Percentiles rank a stretch among this genome's conserved stretches.
phyloP scores from a whole-genome alignment of 345 rosid species.

The Sapria himalayana region DNA sequence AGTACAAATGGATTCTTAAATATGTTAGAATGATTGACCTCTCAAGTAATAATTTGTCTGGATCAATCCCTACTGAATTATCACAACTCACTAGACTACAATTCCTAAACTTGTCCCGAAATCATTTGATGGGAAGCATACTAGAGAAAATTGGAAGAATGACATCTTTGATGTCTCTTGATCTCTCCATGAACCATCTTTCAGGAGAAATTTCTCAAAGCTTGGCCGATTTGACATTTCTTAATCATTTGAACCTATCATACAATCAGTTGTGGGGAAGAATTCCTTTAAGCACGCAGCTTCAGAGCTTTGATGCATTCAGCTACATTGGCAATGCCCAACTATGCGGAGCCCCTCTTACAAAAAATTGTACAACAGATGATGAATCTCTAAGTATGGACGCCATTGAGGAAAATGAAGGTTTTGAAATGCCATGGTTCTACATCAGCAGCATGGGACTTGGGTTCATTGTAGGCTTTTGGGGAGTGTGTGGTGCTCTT shows the following conservation, averaged over 20 bases:
- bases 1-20: not conserved
- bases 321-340: conserved; percentile 11
- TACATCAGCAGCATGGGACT: not conserved
- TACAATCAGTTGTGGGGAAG: conserved; percentile 24
- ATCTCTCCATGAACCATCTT: conserved; percentile 13
- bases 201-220: conserved; percentile 26
- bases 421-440: not conserved
- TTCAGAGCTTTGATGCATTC: conserved; percentile 9
- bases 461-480: no score
- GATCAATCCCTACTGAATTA: conserved; percentile 12
- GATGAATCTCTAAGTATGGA: not conserved
- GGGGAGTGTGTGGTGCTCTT: no score
- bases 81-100: conserved; percentile 10
- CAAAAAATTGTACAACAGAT: conserved; percentile 2
- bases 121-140: conserved; percentile 11
- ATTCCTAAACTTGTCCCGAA: conserved; percentile 15
- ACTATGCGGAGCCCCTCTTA: conserved; percentile 13
- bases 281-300: conserved; percentile 14
- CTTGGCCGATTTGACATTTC: conserved; percentile 16
- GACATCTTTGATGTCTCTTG: conserved; percentile 15
- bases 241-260: conserved; percentile 21
- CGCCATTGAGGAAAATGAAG: not conserved
- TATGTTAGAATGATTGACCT: not conserved
- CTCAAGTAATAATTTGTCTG: conserved; percentile 3
- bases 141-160: conserved; percentile 12